Conservation (phyloP, 148 eudicot genomes). For the Amaranthus cruentus region DNA sequence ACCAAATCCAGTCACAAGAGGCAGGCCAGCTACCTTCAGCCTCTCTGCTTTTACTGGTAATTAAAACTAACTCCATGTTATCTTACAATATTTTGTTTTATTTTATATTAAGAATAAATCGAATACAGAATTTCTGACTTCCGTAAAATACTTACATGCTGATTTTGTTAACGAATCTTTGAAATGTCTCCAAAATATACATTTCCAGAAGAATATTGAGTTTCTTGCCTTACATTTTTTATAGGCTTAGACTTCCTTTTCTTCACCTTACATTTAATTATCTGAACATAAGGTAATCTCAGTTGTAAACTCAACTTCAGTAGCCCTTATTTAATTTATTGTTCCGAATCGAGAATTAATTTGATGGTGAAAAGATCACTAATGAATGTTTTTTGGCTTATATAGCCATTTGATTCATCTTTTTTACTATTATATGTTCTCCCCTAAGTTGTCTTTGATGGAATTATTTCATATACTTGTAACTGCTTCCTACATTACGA, state of each 20-base stretch:
- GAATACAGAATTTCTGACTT: not conserved
- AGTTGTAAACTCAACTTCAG: too few relatives aligned
- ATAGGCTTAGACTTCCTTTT: not conserved
- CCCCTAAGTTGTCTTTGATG: not conserved
- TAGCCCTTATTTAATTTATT: too few relatives aligned
- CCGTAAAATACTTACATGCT: not conserved
- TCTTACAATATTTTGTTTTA: not conserved
- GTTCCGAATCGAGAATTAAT: too few relatives aligned
- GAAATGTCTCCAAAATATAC: not conserved
- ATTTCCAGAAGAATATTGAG: not conserved
- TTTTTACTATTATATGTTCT: not conserved
- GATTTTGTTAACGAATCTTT: not conserved
- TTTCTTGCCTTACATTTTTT: not conserved
- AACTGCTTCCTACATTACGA: too few relatives aligned
- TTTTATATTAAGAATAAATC: not conserved
- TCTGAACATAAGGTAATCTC: too few relatives aligned
- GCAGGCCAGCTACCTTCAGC: conserved; percentile 46
- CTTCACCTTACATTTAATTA: too few relatives aligned
- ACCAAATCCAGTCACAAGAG: conserved; percentile 57
- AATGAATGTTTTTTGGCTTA: not conserved
- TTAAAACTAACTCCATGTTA: not conserved
- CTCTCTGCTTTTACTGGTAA: conserved; percentile 52
- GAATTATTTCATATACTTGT: too few relatives aligned
- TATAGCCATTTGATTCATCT: not conserved
- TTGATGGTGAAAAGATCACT: too few relatives aligned